Evolutionary conservation across 2,329 filamentous ascomycete genomes (phyloP).

Genomic region (Pseudogymnoascus sp.): DNA sequence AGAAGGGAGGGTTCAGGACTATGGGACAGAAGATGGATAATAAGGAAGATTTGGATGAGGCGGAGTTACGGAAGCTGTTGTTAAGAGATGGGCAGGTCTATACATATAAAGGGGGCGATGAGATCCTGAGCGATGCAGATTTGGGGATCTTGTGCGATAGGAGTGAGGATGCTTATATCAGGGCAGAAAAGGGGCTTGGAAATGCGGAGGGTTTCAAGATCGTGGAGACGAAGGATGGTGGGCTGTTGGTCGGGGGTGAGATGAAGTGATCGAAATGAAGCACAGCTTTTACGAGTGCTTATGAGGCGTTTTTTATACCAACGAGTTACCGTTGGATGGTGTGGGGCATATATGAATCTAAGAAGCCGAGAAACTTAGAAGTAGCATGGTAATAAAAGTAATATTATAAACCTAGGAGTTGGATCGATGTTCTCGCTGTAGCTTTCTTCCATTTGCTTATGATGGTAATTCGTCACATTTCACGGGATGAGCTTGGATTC

Average conservation of each 20-base stretch:
- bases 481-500: neutral
- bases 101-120: conserved; percentile 49
- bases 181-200: conserved; percentile 72
- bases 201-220: conserved; percentile 65
- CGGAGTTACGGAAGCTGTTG: conserved; percentile 55
- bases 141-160: conserved; percentile 70
- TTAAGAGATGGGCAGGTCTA: conserved; percentile 66
- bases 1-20: conserved; percentile 77
- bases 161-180: conserved; percentile 54
- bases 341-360: neutral
- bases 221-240: conserved; percentile 65
- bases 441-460: too few relatives aligned
- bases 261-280: conserved; percentile 15
- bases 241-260: conserved; percentile 21
- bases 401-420: neutral
- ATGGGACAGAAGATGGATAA: conserved; percentile 55
- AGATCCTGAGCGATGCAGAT: conserved; percentile 69
- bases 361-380: neutral
- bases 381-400: neutral
- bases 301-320: neutral
- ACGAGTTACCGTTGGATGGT: neutral
- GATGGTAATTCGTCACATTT: too few relatives aligned
- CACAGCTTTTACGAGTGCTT: neutral
- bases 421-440: too few relatives aligned
- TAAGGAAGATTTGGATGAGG: conserved; percentile 44